phyloP scores from a whole-genome alignment of 371 early-diverging fungal species.

The Mortierella sp. region DNA sequence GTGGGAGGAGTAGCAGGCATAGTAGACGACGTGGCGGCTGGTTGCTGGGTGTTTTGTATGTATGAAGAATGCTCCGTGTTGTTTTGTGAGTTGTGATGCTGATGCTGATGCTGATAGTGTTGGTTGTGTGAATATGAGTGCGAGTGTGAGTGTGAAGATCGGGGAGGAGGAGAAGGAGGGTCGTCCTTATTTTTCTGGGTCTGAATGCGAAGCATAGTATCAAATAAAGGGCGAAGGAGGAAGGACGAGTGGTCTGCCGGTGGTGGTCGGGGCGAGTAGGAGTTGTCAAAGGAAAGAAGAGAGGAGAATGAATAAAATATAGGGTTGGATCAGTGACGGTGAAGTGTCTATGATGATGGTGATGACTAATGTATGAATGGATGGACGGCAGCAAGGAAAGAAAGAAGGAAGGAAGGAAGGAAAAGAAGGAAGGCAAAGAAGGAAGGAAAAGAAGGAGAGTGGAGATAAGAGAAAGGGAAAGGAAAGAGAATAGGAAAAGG shows the following conservation, averaged over 20 bases:
- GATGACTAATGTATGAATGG: background rate
- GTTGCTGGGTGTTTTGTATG: background rate
- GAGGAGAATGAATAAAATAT: background rate
- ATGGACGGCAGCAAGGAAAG: too few relatives aligned
- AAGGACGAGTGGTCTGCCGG: background rate
- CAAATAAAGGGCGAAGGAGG: background rate
- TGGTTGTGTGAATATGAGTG: background rate
- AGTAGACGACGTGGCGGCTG: background rate
- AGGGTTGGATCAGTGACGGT: background rate
- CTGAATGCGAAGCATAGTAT: constrained; percentile 9
- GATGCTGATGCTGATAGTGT: too few relatives aligned
- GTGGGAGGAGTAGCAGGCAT: background rate
- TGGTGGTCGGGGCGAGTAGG: background rate
- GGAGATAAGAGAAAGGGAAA: background rate
- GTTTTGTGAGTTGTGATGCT: background rate
- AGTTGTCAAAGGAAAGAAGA: background rate
- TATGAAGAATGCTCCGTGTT: background rate
- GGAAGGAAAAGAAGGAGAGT: background rate
- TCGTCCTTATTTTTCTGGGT: constrained; percentile 3
- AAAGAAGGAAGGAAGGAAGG: background rate
- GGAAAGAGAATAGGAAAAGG: background rate
- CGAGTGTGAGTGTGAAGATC: background rate
- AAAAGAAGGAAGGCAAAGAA: background rate
- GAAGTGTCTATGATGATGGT: too few relatives aligned
- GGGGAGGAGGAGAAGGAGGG: background rate